phyloP scores from a whole-genome alignment of 108 stramenopile species.

The Cyclotella sp. region DNA sequence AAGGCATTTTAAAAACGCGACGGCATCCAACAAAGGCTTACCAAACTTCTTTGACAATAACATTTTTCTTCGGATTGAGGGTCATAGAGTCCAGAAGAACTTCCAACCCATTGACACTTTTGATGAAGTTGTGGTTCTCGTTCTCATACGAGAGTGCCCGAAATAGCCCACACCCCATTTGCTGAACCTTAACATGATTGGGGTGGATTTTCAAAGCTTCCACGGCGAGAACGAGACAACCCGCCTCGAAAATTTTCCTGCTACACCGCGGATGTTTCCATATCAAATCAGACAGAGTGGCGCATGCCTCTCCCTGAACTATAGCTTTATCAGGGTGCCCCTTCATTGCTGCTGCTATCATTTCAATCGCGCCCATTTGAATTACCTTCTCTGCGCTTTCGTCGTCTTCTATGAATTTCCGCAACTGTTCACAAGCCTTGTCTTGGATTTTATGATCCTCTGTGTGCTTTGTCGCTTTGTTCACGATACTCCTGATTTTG shows the following conservation, averaged over 20 bases:
- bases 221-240: slow-evolving; percentile 20
- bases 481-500: slow-evolving; percentile 30
- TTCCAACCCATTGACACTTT: slow-evolving; percentile 38
- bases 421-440: slow-evolving; percentile 31
- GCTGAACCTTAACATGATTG: slow-evolving; percentile 34
- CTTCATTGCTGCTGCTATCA: slow-evolving; percentile 25
- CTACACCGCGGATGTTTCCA: slow-evolving; percentile 28
- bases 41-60: slow-evolving; percentile 42
- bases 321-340: slow-evolving; percentile 15
- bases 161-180: slow-evolving; percentile 39
- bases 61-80: slow-evolving; percentile 26
- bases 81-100: slow-evolving; percentile 42
- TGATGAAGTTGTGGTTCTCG: slow-evolving; percentile 29
- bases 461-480: slow-evolving; percentile 21
- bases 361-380: slow-evolving; percentile 17
- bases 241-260: slow-evolving; percentile 14
- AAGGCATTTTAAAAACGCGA: neutral
- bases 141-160: slow-evolving; percentile 46
- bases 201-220: slow-evolving; percentile 35
- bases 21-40: neutral
- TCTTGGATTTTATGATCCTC: slow-evolving; percentile 34
- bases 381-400: slow-evolving; percentile 35
- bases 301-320: slow-evolving; percentile 19
- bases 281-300: slow-evolving; percentile 14
- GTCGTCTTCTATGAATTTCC: slow-evolving; percentile 9